A percentile compares a stretch with the other conserved stretches of the same genome.
Conservation (phyloP, 345 rosid genomes). For the Populus euphratica region DNA sequence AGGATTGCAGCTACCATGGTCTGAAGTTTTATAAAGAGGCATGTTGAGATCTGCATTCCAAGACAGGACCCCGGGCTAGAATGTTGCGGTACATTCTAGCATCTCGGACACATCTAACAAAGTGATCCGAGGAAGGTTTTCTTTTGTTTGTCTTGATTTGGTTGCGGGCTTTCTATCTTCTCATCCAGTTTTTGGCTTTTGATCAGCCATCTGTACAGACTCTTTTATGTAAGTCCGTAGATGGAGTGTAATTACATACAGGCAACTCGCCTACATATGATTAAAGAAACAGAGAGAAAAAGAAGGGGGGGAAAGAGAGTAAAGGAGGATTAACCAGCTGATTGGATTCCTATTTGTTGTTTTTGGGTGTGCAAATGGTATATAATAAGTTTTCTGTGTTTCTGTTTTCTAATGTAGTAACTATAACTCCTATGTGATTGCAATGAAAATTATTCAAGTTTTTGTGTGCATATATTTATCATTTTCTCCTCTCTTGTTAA, state of each 20-base stretch:
- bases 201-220: slow-evolving; percentile 60
- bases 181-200: slow-evolving; percentile 43
- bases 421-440: slow-evolving; percentile 29
- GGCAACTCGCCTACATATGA: slow-evolving; percentile 58
- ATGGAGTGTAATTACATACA: slow-evolving; percentile 57
- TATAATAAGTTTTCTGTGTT: slow-evolving; percentile 40
- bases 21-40: slow-evolving; percentile 72
- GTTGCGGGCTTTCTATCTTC: slow-evolving; percentile 31
- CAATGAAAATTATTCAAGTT: slow-evolving; percentile 48
- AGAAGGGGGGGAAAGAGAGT: slow-evolving; percentile 5
- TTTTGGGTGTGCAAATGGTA: slow-evolving; percentile 49
- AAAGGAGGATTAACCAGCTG: slow-evolving; percentile 54
- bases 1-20: slow-evolving; percentile 75
- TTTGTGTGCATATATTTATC: slow-evolving; percentile 43
- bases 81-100: slow-evolving; percentile 73
- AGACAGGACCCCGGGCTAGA: slow-evolving; percentile 38
- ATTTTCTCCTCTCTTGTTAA: slow-evolving; percentile 4
- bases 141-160: slow-evolving; percentile 39
- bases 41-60: slow-evolving; percentile 62
- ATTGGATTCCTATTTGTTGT: slow-evolving; percentile 34
- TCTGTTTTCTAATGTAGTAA: slow-evolving; percentile 50
- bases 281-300: slow-evolving; percentile 14
- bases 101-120: slow-evolving; percentile 46
- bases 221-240: slow-evolving; percentile 30
- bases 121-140: slow-evolving; percentile 35